Percentiles rank a stretch among this genome's conserved stretches.
phyloP scores from a whole-genome alignment of 2,329 filamentous ascomycete genomes.

The Colletotrichum eremochloae region DNA sequence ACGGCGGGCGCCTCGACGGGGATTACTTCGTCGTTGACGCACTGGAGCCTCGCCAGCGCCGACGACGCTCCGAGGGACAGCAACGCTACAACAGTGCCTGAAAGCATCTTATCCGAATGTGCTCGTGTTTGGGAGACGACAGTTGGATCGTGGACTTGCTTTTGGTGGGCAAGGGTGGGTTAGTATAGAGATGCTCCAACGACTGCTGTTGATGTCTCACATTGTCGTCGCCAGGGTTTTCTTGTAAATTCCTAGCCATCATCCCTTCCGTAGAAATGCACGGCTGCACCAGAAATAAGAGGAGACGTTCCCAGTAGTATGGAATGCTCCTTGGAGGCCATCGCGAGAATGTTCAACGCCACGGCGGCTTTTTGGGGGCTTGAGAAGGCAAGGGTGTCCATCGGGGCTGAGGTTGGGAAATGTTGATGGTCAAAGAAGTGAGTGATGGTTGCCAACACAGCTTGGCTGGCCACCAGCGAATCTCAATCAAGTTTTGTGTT shows the following conservation, averaged over 20 bases:
- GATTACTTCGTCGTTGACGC: constrained; percentile 27
- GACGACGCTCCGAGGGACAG: constrained; percentile 13
- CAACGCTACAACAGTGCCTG: not conserved
- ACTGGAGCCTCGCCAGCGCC: constrained; percentile 15
- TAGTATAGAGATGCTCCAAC: not conserved
- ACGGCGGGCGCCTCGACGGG: constrained; percentile 4
- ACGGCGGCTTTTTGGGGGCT: constrained; percentile 4
- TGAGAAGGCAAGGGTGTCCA: not conserved
- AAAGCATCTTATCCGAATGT: not conserved
- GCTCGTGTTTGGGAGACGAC: not conserved
- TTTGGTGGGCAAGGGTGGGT: not conserved
- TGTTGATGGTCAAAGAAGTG: not conserved
- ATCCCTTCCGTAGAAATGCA: too few species aligned
- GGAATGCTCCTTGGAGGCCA: not conserved
- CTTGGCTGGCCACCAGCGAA: not conserved
- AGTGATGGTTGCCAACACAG: not conserved
- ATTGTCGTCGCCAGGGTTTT: not conserved
- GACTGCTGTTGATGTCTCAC: not conserved
- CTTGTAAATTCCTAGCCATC: not conserved
- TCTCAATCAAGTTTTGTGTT: not conserved
- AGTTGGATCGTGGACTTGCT: not conserved
- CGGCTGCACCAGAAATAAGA: not conserved
- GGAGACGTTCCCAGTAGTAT: not conserved
- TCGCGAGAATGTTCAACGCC: constrained; percentile 12
- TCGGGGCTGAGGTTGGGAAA: not conserved